These are phyloP conservation scores for Beta corolliflora DNA, from an alignment of 179 eudicot species.

Conservation along the genomic window DNA sequence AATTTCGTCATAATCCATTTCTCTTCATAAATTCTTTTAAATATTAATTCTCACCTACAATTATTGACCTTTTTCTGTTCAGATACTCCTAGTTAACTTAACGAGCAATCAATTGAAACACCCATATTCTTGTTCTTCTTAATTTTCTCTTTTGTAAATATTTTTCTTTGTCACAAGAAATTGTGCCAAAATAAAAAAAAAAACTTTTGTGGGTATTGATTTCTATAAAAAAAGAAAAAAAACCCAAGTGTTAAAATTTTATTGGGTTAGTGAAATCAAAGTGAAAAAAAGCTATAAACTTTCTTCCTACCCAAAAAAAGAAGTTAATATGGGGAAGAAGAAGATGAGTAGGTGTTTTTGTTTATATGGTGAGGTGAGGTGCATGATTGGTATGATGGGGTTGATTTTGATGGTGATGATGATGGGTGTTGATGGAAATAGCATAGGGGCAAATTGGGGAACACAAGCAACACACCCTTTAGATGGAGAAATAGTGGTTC, in stretches of 20 bases:
- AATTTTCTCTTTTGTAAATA: neutral
- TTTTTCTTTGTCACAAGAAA: slow-evolving; percentile 11
- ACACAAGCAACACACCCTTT: slow-evolving; percentile 74
- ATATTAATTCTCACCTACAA: neutral
- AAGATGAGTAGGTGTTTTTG: neutral
- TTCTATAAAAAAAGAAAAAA: neutral
- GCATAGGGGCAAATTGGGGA: slow-evolving; percentile 96
- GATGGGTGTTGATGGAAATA: slow-evolving; percentile 40
- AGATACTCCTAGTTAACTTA: slow-evolving; percentile 8
- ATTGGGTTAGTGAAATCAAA: neutral
- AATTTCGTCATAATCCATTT: slow-evolving; percentile 9
- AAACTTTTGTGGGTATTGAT: neutral
- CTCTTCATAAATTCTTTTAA: neutral
- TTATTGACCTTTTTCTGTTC: slow-evolving; percentile 6
- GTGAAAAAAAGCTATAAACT: slow-evolving; percentile 4
- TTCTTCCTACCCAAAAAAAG: neutral
- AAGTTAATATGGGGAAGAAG: neutral
- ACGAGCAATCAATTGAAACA: neutral
- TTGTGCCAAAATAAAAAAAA: neutral
- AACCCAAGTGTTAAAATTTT: neutral
- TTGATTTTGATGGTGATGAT: slow-evolving; percentile 24
- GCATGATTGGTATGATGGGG: slow-evolving; percentile 12
- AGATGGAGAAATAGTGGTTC: slow-evolving; percentile 69
- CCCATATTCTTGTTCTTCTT: neutral
- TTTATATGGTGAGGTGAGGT: slow-evolving; percentile 17